Evolutionary conservation across 2,329 filamentous ascomycete species (phyloP).

Genomic region (Ophiostoma sp.): DNA sequence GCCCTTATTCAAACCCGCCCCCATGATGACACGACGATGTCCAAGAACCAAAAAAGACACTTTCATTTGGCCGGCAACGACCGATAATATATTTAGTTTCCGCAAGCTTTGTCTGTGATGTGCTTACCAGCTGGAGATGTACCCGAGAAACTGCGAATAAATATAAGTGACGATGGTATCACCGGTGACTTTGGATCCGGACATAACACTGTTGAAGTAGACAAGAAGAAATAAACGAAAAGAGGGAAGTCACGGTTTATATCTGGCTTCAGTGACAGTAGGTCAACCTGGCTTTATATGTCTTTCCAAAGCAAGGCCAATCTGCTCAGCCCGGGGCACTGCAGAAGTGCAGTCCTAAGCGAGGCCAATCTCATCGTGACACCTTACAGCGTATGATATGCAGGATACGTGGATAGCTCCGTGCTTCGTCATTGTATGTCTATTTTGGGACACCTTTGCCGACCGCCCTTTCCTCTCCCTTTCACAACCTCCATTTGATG

Average conservation of each 20-base stretch:
- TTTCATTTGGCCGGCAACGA: conserved; percentile 32
- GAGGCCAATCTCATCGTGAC: conserved; percentile 13
- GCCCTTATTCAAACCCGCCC: neutral
- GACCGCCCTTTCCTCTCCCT: no score
- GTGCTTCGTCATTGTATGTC: neutral
- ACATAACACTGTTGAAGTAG: no score
- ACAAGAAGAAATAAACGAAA: no score
- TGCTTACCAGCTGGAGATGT: no score
- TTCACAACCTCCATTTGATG: neutral
- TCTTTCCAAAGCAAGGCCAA: neutral
- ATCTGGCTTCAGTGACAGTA: no score
- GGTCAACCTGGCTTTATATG: neutral
- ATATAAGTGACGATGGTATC: neutral
- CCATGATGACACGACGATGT: conserved; percentile 27
- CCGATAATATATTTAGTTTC: conserved; percentile 29
- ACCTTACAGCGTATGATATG: conserved; percentile 13
- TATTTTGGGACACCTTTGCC: neutral
- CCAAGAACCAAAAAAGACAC: conserved; percentile 29
- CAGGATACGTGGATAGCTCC: neutral
- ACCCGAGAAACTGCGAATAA: neutral
- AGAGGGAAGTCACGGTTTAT: no score
- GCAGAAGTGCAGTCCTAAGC: neutral
- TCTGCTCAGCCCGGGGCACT: neutral
- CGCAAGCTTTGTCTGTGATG: neutral
- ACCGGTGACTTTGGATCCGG: no score